phyloP scores from a whole-genome alignment of 139 green algal species.

The Coelastrella sp. region DNA sequence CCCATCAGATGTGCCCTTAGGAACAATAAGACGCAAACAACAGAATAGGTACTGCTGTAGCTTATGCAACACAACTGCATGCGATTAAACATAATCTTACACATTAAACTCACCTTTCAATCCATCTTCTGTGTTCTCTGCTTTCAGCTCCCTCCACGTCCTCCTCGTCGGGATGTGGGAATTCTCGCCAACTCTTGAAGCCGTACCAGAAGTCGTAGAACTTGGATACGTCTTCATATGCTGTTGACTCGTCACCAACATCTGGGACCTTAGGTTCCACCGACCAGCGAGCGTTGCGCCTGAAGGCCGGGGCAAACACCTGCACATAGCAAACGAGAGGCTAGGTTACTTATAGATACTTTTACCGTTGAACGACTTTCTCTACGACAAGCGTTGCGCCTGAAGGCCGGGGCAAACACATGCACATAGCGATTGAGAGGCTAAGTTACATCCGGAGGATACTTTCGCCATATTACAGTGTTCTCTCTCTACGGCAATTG shows the following conservation, averaged over 20 bases:
- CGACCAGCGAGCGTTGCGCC: slow-evolving; percentile 91
- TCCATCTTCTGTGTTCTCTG: slow-evolving; percentile 90
- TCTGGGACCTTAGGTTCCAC: slow-evolving; percentile 78
- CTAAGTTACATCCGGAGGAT: neutral
- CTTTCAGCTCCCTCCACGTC: slow-evolving; percentile 90
- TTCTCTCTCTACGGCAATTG: too few species aligned
- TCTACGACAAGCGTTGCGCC: slow-evolving; percentile 77
- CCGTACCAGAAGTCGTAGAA: slow-evolving; percentile 98
- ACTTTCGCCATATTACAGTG: too few species aligned
- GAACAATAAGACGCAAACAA: too few species aligned
- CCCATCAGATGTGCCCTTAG: too few species aligned
- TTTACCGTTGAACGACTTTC: too few species aligned
- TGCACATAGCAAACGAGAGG: slow-evolving; percentile 36
- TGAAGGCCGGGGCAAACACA: slow-evolving; percentile 94
- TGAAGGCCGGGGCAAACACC: slow-evolving; percentile 94
- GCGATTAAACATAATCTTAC: too few species aligned
- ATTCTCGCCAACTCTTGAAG: slow-evolving; percentile 96
- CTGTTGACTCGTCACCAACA: slow-evolving; percentile 72
- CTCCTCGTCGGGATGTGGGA: slow-evolving; percentile 96
- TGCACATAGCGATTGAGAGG: slow-evolving; percentile 42
- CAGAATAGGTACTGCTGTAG: neutral
- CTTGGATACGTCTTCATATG: slow-evolving; percentile 75
- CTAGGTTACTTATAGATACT: neutral
- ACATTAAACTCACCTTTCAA: slow-evolving; percentile 78
- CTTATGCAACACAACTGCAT: neutral